Base-by-base conservation (phyloP, 805 yeast genomes). In the Torulaspora maleeae region DNA sequence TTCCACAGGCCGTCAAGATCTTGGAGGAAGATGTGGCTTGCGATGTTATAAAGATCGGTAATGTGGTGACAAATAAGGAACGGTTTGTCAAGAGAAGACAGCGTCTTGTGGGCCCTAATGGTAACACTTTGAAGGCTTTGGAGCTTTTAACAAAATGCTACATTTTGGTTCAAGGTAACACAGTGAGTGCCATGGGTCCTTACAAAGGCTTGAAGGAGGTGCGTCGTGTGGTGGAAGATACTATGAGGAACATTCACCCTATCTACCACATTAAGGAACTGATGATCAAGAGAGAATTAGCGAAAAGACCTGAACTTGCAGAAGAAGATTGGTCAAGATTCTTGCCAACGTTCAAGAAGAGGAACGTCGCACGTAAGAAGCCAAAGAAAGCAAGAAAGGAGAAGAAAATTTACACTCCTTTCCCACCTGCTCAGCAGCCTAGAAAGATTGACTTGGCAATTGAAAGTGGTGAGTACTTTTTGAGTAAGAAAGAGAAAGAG, bases 371-470 rank as follows among this genome's bases (percentile, higher is more conserved):
- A 29, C 82, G 99, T 63, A 86, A 86, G 83, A 83, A 83, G 75
- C 86, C 93, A 49, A 80, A 77, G 68, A 80, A 78, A 66, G 71
- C 77, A 60, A 78, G 70, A 57, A 82, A 66, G 40, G 71, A 68
- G 45, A 76, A 78, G 74, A 90, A 83, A 69, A 82, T 80, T 3
- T 91, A 91, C 78, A 93, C 99, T 27, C 98, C 99, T 63, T 93
- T 93, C 89, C 99, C 99, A 72, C 98, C 99, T 58, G 86, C 87
- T 42, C 99, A 87, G 70, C 79, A 80, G 55, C 99, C 98, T 62
- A 84, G 98, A 75, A 90, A 93, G 86, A 75, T 93, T 68, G 99
- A 93, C 78, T 73, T 90, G 65, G 95, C 89, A 72, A 89, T 93
- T 68, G 99, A 93, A 69, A 82, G 95, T 73, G 99, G 99, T 79